Evolutionary conservation across 2,329 filamentous ascomycete genomes (phyloP).

Genomic region (Xylariomycetidae sp.): DNA sequence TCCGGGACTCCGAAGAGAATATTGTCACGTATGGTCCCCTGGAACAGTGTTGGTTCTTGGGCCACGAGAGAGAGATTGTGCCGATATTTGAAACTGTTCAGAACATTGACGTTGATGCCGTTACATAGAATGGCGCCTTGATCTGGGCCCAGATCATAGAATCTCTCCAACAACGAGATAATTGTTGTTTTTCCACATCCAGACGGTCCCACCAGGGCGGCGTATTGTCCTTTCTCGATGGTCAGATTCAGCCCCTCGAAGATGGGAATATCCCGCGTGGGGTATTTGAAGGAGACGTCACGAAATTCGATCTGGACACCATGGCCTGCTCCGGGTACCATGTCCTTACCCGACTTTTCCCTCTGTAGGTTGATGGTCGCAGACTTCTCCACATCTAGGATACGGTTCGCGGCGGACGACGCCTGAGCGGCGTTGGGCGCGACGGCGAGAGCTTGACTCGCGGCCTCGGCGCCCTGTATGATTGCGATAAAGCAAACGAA

Average conservation of each 20-base stretch:
- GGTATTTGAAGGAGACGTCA: constrained; percentile 53
- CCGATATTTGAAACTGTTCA: constrained; percentile 58
- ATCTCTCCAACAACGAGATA: constrained; percentile 58
- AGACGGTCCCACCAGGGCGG: constrained; percentile 61
- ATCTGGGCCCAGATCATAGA: constrained; percentile 54
- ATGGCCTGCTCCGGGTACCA: no score
- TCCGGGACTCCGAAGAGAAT: constrained; percentile 56
- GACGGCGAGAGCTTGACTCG: constrained; percentile 60
- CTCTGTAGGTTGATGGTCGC: constrained; percentile 2
- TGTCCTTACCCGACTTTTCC: constrained; percentile 33
- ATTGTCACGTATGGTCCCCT: constrained; percentile 58
- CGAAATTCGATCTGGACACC: constrained; percentile 48
- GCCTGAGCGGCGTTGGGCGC: constrained; percentile 56
- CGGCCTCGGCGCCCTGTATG: constrained; percentile 59
- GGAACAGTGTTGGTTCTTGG: constrained; percentile 67
- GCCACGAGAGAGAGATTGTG: constrained; percentile 62
- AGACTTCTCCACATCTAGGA: constrained; percentile 42
- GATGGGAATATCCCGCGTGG: constrained; percentile 49
- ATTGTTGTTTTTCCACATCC: constrained; percentile 69
- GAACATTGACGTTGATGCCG: constrained; percentile 47
- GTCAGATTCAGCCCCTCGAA: constrained; percentile 55
- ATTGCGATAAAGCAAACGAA: constrained; percentile 58
- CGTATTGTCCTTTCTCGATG: constrained; percentile 61
- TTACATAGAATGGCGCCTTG: constrained; percentile 61
- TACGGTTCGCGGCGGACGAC: constrained; percentile 51